A percentile compares a stretch with the other conserved stretches of the same genome.
Evolutionary conservation across 1,139 yeast species (phyloP).

Genomic region (Debaryomyces nepalensis): DNA sequence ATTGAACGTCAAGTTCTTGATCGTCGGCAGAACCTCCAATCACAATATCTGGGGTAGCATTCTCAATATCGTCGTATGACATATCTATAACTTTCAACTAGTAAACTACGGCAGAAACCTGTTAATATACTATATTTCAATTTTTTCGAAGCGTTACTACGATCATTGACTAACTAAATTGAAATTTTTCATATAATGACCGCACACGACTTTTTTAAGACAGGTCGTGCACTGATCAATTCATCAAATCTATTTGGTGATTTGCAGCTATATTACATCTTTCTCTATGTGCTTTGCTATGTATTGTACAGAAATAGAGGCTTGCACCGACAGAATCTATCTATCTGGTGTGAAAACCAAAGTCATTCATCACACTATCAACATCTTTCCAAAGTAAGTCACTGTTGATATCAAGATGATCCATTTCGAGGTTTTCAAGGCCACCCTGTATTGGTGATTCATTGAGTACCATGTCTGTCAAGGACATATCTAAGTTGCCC

Average conservation of each 20-base stretch:
- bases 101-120: conserved; percentile 11
- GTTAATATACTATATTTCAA: conserved; percentile 3
- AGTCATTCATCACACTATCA: conserved; percentile 90
- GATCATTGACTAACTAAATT: conserved; percentile 8
- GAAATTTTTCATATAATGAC: conserved; percentile 8
- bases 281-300: neutral
- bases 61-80: conserved; percentile 75
- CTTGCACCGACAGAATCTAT: neutral
- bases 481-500: conserved; percentile 1
- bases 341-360: conserved; percentile 69
- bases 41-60: conserved; percentile 82
- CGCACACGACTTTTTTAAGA: conserved; percentile 10
- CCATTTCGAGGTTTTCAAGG: conserved; percentile 39
- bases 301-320: conserved; percentile 5
- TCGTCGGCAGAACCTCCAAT: conserved; percentile 70
- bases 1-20: conserved; percentile 44
- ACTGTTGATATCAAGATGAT: conserved; percentile 45
- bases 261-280: neutral
- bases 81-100: conserved; percentile 24
- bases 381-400: conserved; percentile 89
- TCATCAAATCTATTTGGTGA: neutral
- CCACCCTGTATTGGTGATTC: conserved; percentile 41
- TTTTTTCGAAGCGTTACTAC: conserved; percentile 2
- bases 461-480: conserved; percentile 17
- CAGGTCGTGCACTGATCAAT: neutral